Percentiles rank a stretch among this genome's conserved stretches.
Evolutionary conservation across 176 grass and related monocot species (phyloP).

Genomic region (Musa troglodytarum): DNA sequence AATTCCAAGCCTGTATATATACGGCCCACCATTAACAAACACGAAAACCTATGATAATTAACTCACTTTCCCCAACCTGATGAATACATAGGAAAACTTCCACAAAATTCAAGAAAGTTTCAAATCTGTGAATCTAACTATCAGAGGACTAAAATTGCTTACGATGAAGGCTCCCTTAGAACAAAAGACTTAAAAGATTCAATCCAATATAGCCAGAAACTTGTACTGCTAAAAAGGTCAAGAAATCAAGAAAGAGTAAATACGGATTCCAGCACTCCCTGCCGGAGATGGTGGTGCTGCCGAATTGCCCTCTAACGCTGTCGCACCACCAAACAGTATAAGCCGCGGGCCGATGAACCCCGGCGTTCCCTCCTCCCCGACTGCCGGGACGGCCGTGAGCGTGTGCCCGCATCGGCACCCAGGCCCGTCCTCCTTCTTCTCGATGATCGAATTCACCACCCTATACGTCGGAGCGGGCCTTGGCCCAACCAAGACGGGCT

Average conservation of each 20-base stretch:
- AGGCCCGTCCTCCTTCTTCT: constrained; percentile 80
- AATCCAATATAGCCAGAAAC: background rate
- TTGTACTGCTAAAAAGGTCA: background rate
- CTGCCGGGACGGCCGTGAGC: constrained; percentile 60
- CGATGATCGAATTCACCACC: constrained; percentile 55
- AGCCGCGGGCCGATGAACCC: constrained; percentile 48
- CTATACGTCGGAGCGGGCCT: constrained; percentile 74
- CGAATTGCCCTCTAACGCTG: constrained; percentile 78
- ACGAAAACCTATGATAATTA: too few species aligned
- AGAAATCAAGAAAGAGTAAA: constrained; percentile 13
- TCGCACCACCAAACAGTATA: constrained; percentile 85
- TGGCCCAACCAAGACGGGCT: constrained; percentile 27
- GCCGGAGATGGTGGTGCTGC: constrained; percentile 57
- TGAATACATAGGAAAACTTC: background rate
- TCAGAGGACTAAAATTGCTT: background rate
- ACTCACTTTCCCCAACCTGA: background rate
- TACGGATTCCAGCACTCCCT: constrained; percentile 85
- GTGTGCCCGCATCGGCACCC: constrained; percentile 96
- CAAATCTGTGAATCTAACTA: background rate
- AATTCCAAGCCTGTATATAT: too few species aligned
- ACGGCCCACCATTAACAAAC: too few species aligned
- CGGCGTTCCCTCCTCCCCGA: constrained; percentile 63
- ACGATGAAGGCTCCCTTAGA: background rate
- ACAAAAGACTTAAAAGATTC: background rate
- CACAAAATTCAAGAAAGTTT: background rate